These are phyloP conservation scores for Rhazya stricta DNA, from an alignment of 257 asterid genomes.

Conservation along the genomic window DNA sequence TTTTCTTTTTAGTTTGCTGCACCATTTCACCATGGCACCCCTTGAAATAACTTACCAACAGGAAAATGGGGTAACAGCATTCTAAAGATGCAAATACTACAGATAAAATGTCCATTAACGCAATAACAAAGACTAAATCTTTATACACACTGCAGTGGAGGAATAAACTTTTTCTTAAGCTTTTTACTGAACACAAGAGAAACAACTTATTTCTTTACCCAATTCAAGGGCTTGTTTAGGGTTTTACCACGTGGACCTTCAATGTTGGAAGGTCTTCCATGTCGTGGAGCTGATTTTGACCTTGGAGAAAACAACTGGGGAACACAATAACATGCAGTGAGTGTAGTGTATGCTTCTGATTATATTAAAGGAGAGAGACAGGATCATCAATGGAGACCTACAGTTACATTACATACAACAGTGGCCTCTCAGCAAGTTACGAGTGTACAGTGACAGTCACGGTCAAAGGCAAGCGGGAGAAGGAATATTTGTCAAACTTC, in stretches of 20 bases:
- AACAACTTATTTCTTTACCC: neutral
- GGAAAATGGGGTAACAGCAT: neutral
- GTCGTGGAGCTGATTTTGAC: neutral
- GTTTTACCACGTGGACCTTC: neutral
- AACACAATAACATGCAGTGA: neutral
- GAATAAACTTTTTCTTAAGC: neutral
- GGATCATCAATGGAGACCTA: neutral
- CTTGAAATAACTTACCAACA: neutral
- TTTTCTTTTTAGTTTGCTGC: no score
- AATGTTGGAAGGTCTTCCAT: neutral
- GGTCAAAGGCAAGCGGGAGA: neutral
- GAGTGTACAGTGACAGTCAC: neutral
- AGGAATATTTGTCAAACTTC: neutral
- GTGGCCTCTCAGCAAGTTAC: neutral
- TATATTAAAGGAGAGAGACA: neutral
- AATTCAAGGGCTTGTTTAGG: neutral
- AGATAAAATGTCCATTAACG: neutral
- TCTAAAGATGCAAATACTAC: neutral
- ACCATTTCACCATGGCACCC: neutral
- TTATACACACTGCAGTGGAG: neutral
- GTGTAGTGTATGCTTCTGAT: neutral
- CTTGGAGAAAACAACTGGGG: neutral
- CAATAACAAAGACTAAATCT: neutral
- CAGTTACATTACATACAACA: neutral
- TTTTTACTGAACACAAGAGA: neutral